A percentile compares a stretch with the other conserved stretches of the same genome.
These are phyloP conservation scores for Globisporangium mamillatum DNA, from an alignment of 352 stramenopile genomes.

Conservation along the genomic window DNA sequence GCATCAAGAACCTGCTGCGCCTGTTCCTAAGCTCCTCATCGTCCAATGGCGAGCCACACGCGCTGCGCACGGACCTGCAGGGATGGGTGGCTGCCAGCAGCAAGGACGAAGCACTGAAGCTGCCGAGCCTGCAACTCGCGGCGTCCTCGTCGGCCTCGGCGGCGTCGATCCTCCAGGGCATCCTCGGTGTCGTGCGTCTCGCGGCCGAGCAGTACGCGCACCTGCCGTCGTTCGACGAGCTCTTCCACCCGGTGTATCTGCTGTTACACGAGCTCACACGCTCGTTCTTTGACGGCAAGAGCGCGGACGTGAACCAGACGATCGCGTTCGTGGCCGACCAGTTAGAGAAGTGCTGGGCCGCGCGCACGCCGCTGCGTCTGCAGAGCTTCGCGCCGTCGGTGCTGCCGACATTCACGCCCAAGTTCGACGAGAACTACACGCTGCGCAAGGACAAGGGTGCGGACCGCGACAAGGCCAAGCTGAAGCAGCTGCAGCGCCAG, in stretches of 20 bases:
- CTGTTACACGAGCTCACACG: conserved; percentile 63
- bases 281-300: conserved; percentile 24
- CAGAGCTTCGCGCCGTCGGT: conserved; percentile 69
- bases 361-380: conserved; percentile 61
- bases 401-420: conserved; percentile 83
- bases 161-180: conserved; percentile 39
- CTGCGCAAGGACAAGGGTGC: conserved; percentile 89
- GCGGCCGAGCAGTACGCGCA: conserved; percentile 53
- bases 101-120: conserved; percentile 7
- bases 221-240: conserved; percentile 69
- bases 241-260: conserved; percentile 71
- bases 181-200: conserved; percentile 46
- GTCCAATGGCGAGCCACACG: conserved; percentile 26
- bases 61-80: conserved; percentile 48
- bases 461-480: conserved; percentile 77
- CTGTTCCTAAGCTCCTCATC: conserved; percentile 28
- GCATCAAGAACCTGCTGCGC: conserved; percentile 51
- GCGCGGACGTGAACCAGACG: conserved; percentile 36
- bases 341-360: conserved; percentile 44
- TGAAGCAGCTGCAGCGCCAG: conserved; percentile 92
- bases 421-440: conserved; percentile 91
- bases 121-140: conserved; percentile 44
- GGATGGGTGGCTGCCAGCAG: conserved; percentile 31
- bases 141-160: conserved; percentile 41
- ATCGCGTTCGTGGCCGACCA: conserved; percentile 49